Evolutionary conservation across 805 yeast species (phyloP), one percentile per base, ranked within the genome.

Genomic region (Starmerella sp.): DNA sequence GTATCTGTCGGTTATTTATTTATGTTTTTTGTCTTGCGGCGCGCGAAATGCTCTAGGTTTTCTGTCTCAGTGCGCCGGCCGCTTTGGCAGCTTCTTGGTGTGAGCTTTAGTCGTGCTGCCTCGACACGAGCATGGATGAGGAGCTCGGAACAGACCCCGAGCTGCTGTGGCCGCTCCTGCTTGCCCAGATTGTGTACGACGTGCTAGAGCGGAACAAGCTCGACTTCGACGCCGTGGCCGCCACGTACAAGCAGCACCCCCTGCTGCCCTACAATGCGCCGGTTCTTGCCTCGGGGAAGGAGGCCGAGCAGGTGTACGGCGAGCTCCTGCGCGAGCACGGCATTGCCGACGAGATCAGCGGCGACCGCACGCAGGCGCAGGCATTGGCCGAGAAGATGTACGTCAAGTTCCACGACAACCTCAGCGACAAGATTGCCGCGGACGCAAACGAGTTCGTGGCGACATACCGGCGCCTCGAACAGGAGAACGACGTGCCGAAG

Each of bases 171-270:
- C 62, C 62, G 51, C 63, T 69, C 32, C 55, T 69, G 11, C 62
- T 69, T 14, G 65, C 63, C 1, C 73, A 69, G 52, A 54, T 64
- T 32, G 65, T 69, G n/a, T 66, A 68, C 42, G 71, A 69, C 51
- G 56, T 55, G 48, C 22, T 51, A 9, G 49, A 14, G 13, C 41
- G 38, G 13, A 29, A 28, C 3, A 8, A 14, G 28, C 64, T 59
- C 30, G 58, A 59, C 41, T 69, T 65, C 50, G 53, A 35, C 4
- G 54, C 50, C 4, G 61, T 69, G 4, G 60, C 68, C 13, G 51
- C 51, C 10, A 57, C 43, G 15, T 59, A 68, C 55, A 57, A 58
- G 36, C 39, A 58, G 34, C 72, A 69, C 45, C 70, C 68, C 2
- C 59, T 69, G 53, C 52, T 66, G 41, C 59, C 60, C 11, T 8